Base-by-base conservation (phyloP, 208 protist genomes). In the Borovskyia barvae region DNA sequence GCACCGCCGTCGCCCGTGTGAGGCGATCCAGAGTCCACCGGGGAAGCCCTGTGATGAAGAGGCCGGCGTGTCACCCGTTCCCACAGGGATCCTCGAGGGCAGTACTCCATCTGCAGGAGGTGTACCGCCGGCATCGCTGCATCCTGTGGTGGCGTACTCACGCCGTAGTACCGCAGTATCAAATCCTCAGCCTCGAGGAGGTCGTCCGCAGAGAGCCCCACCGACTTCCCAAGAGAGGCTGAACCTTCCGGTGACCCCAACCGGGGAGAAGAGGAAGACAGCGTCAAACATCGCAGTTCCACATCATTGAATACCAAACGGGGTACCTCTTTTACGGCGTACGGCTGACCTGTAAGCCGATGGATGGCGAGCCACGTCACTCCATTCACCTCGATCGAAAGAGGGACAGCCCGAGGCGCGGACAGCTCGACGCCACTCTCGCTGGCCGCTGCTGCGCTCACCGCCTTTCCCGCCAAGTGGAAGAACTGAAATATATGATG, bases 41-140 rank as follows among this genome's bases (percentile, higher is more conserved):
- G 29, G 25, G 28, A 45, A 25, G 30, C 5, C 58, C 11, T 12
- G 20, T 33, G 33, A 11, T 12, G 36, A 8, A 20, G 22, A 6
- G 29, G 15, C 28, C 29, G 25, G 6, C 19, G 37, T 14, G 17
- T 3, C 11, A 61, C 60, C 46, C 70, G 72, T 45, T 90, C 83
- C 60, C 65, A 71, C 28, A 86, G 58, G 24, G 64, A 77, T 0
- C 83, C 83, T 2, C 60, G 52, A 3, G 76, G 72, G 50, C 86
- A 90, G 68, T 86, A 90, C 70, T 90, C 83, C 14, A 68, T 64
- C 51, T 90, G 83, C 40, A 90, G 47, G n/a, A 85, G 53, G 42
- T 76, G 73, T 17, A 77, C 72, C 17, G 57, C 47, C 25, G 55
- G 57, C 3, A 51, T 57, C 17, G 41, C 37, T 33, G 49, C 55